Base-by-base conservation (phyloP, 768 basidiomycete genomes). In the Kwoniella botswanensis region DNA sequence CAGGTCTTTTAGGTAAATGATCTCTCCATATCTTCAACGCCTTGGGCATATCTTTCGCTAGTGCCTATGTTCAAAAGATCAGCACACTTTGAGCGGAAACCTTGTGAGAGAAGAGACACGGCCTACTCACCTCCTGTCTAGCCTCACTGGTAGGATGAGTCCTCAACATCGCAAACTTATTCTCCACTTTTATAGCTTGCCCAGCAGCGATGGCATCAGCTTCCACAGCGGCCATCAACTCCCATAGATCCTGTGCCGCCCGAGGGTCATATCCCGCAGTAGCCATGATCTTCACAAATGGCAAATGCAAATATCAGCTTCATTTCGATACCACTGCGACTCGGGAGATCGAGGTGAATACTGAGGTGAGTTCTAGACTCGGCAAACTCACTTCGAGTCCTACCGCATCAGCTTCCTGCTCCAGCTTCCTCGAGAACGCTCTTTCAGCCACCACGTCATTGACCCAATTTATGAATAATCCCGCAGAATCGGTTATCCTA, bases 211-310 rank as follows among this genome's bases (percentile, higher is more conserved):
- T 75, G 0, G 83, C 80, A 71, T 86, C 86, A 18, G 79, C 73
- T 72, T 86, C 86, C 11, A 86, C 82, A 43, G 82, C 83, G 18
- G 79, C 78, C 82, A 86, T 84, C 11, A 86, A 73, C 41, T 85
- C 84, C 86, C 86, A 86, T 9, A 86, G 74, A 67, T 83, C 81
- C 13, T 84, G 57, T 7, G 85, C 84, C 0, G 82, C 82, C 2
- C 83, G 74, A 1, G 86, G 86, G 65, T 86, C 81, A 67, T 85
- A 86, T 22, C 85, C 84, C n/a, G 86, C 86, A 24, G 74, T 76
- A 1, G 86, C 85, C 85, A 86, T 86, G 65, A 86, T 78, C 83
- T 86, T 54, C 4, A 21, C 43, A 63, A 1, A 26, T 7, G 17
- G 41, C 24, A 3, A 29, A 17, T 53, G 35, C 35, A 35, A 9